Evolutionary conservation across 371 early-diverging fungal species (phyloP).

Genomic region (Lichtheimia ornata): DNA sequence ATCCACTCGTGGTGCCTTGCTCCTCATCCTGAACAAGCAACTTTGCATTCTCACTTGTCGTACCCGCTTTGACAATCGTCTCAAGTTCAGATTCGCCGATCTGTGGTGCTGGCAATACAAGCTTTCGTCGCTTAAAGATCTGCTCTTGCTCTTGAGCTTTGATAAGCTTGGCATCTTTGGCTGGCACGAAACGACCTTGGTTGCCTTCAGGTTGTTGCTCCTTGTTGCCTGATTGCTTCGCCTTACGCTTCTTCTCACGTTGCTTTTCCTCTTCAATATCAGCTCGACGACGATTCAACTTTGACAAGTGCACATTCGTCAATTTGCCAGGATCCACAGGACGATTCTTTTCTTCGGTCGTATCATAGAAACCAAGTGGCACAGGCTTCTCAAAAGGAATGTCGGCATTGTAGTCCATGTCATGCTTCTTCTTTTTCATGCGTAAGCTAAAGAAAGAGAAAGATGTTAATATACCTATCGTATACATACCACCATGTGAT

Average conservation of each 20-base stretch:
- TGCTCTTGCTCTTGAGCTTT: conserved; percentile 73
- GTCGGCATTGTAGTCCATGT: conserved; percentile 95
- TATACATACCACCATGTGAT: background rate
- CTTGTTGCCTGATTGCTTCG: conserved; percentile 52
- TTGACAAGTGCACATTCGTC: conserved; percentile 68
- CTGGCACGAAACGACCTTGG: conserved; percentile 56
- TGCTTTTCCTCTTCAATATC: conserved; percentile 65
- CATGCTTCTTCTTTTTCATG: conserved; percentile 66
- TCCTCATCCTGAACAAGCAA: conserved; percentile 67
- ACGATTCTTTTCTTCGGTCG: conserved; percentile 79
- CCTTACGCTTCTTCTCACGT: conserved; percentile 77
- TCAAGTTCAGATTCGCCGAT: conserved; percentile 90
- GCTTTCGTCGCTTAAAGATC: conserved; percentile 72
- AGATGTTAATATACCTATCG: background rate
- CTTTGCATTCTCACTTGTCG: conserved; percentile 77
- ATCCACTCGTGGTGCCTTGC: conserved; percentile 59
- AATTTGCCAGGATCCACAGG: conserved; percentile 58
- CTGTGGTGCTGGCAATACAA: conserved; percentile 91
- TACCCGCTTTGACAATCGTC: conserved; percentile 88
- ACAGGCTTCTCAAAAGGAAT: conserved; percentile 92
- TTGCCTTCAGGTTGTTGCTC: conserved; percentile 40
- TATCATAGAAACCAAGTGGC: conserved; percentile 90
- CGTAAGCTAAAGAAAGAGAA: conserved; percentile 34
- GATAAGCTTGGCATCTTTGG: conserved; percentile 55
- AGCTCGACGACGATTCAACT: conserved; percentile 80